Percentiles rank a stretch among this genome's conserved stretches.
These are phyloP conservation scores for Casuarina cunninghamiana DNA, from an alignment of 306 rosid genomes.

Conservation along the genomic window DNA sequence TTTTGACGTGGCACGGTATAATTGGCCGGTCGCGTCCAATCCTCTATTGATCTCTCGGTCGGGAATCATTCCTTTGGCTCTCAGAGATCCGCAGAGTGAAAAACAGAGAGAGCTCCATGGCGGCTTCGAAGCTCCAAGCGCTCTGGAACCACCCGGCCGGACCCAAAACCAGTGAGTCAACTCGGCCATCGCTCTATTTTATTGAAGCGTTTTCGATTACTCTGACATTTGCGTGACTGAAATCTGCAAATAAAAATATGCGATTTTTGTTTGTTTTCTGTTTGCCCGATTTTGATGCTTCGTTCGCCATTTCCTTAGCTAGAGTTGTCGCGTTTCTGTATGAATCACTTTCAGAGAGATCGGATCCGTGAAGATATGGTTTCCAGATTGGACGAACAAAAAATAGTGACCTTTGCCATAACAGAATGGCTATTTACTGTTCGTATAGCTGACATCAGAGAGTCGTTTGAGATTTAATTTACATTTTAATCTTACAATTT, in stretches of 20 bases:
- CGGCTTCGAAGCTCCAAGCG: constrained; percentile 86
- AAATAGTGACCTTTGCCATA: neutral
- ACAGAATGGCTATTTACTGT: neutral
- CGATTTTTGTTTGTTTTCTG: neutral
- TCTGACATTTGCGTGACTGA: neutral
- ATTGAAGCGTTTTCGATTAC: neutral
- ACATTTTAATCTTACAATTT: neutral
- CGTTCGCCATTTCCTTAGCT: neutral
- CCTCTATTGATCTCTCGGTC: neutral
- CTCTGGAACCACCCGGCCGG: constrained; percentile 98
- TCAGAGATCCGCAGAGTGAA: neutral
- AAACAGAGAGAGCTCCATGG: constrained; percentile 48
- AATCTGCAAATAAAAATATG: neutral
- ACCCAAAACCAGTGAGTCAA: constrained; percentile 89
- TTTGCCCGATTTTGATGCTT: constrained; percentile 1
- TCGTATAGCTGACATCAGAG: neutral
- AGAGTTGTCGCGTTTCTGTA: neutral
- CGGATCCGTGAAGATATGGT: neutral
- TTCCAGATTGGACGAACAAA: neutral
- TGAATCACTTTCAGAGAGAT: neutral
- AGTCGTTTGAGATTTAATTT: neutral
- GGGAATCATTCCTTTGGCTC: neutral
- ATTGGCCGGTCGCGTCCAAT: neutral
- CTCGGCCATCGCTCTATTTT: neutral
- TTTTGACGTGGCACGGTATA: neutral